Base-by-base conservation (phyloP, 2,329 filamentous ascomycete genomes). In the Monosporascus sp. region DNA sequence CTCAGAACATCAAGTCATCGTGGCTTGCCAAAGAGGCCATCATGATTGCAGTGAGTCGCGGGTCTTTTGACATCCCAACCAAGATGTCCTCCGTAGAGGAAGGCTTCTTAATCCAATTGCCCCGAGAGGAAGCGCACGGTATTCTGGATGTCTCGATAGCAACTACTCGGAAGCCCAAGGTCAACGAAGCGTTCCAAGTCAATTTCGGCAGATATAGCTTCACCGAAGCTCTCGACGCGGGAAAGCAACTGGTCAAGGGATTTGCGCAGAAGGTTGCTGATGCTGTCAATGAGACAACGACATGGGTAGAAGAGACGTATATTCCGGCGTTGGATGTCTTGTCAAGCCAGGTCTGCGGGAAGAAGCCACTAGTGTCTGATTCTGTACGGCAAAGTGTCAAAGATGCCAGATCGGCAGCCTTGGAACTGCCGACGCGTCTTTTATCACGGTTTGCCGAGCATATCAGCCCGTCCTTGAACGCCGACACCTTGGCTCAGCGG, bases 131-230 rank as follows among this genome's bases (percentile, higher is more conserved):
- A 55, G 80, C 82, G 6, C 70, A 82, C 56, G 84, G 84, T 34
- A 66, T 81, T 38, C 67, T 87, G 49, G 81, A 81, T 51, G 73
- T 87, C 45, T 77, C 79, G 2, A 75, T 87, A 37, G 73, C 78
- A 52, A 83, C 83, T 1, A 81, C 75, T 16, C 81, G 76, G 52
- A 80, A 79, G 56, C 84, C 84, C 24, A 81, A 77, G 65, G 75
- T 86, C 57, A 81, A 81, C 61, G 82, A 86, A 69, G 79, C 78
- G 0, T 82, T 86, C 64, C 76, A 78, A 40, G 69, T 87, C 31
- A 78, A 85, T 64, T 84, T 87, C 66, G 81, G 82, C 47, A 77
- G 71, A 63, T 71, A 75, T 22, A 66, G 74, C 17, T 65, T 80
- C 43, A 71, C 70, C 14, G 73, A 75, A 40, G 74, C 72, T 16